A percentile compares a stretch with the other conserved stretches of the same genome.
Evolutionary conservation across 1,284 basidiomycete species (phyloP).

Genomic region (Ceratobasidium sp.): DNA sequence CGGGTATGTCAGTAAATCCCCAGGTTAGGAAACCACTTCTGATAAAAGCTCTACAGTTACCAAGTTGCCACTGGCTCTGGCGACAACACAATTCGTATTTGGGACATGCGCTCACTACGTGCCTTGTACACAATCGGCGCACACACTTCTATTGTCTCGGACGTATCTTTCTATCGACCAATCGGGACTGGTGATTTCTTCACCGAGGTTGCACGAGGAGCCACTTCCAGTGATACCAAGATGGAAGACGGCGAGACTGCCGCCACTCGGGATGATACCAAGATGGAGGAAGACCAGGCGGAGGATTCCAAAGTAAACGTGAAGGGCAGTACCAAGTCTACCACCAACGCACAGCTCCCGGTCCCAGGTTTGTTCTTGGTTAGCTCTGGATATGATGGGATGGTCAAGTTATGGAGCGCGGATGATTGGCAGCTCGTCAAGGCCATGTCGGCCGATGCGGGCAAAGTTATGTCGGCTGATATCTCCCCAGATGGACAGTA

Average conservation of each 20-base stretch:
- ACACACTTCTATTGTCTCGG: constrained; percentile 92
- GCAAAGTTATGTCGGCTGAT: constrained; percentile 98
- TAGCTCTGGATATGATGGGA: constrained; percentile 92
- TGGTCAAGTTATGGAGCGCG: constrained; percentile 95
- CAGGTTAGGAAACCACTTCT: constrained; percentile 3
- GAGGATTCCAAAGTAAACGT: constrained; percentile 47
- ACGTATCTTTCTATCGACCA: constrained; percentile 88
- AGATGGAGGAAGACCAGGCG: constrained; percentile 47
- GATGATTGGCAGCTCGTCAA: constrained; percentile 96
- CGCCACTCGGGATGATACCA: constrained; percentile 21
- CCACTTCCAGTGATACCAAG: constrained; percentile 45
- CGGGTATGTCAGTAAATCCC: constrained; percentile 61
- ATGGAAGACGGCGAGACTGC: constrained; percentile 39
- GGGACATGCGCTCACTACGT: constrained; percentile 94
- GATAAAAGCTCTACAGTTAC: constrained; percentile 61
- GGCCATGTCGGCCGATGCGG: constrained; percentile 89
- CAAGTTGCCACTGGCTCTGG: constrained; percentile 96
- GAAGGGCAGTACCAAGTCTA: constrained; percentile 35
- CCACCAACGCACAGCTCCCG: constrained; percentile 55
- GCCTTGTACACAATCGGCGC: constrained; percentile 97
- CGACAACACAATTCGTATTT: constrained; percentile 97
- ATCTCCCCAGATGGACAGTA: constrained; percentile 81
- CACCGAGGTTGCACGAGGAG: constrained; percentile 49
- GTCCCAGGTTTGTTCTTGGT: constrained; percentile 91
- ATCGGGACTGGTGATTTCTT: constrained; percentile 38